Evolutionary conservation across 169 alveolate genomes (phyloP), one percentile per base, ranked within the genome.

Genomic region (Fabrea salina): DNA sequence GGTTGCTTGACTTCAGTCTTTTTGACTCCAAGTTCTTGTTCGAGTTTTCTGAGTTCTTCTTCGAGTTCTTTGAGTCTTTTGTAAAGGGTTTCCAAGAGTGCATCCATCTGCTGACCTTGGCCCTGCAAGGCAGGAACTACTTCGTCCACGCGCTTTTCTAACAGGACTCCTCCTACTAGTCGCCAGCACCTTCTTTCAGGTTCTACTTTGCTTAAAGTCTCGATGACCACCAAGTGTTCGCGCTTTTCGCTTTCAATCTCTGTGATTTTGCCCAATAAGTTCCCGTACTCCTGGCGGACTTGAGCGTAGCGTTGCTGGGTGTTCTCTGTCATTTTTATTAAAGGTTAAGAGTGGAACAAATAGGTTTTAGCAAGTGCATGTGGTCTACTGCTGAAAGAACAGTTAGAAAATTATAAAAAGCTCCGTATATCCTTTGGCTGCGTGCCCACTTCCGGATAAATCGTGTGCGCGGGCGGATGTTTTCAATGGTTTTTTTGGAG

Each of bases 121-220:
- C 82, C 88, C 61, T 84, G 86, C 85, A 91, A 80, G 22, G 93
- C 96, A 22, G 98, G 98, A 64, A 85, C 90, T 39, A 95, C 94
- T 30, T 95, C 97, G 11, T 86, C 93, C 8, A 95, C 98, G 2
- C 93, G 89, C 32, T 96, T 90, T 79, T 95, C 97, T 11, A 95
- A 97, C 75, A 96, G 88, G 19, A 95, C 97, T 27, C 93, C 97
- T 3, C 98, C 98, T 39, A 95, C 89, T 70, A 95, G 93, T 76
- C 98, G 91, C 80, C 86, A 95, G 79, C 98, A 93, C 58, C 96
- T 75, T 44, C 98, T 83, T 32, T 88, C 96, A 2, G 93, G 84
- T 8, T 93, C 96, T 16, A 95, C 92, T 75, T 93, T 89, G 49
- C 78, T 91, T 47, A 95, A 86, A 30, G 96, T 96, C 75, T 95